A percentile compares a stretch with the other conserved stretches of the same genome.
Evolutionary conservation across 176 grass and related monocot genomes (phyloP).

Genomic region (Otatea glauca): DNA sequence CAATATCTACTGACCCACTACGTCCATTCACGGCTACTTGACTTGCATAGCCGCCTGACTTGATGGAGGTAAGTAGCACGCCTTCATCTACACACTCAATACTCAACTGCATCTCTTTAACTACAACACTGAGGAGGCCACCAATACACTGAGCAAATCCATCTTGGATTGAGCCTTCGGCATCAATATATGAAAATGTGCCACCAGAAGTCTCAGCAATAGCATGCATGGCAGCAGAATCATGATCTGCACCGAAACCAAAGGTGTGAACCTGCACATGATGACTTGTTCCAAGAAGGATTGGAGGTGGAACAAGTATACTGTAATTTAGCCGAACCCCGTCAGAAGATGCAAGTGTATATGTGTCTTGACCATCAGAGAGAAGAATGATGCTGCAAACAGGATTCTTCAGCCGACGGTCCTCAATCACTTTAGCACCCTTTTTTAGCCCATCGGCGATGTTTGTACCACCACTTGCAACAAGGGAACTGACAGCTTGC

Average conservation of each 20-base stretch:
- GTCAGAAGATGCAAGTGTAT: neutral
- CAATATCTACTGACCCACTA: conserved; percentile 68
- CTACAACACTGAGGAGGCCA: conserved; percentile 82
- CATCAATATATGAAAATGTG: conserved; percentile 91
- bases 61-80: conserved; percentile 64
- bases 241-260: conserved; percentile 87
- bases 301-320: conserved; percentile 52
- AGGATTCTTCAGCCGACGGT: conserved; percentile 70
- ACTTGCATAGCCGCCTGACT: conserved; percentile 73
- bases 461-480: conserved; percentile 77
- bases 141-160: conserved; percentile 95
- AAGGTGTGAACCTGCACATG: conserved; percentile 79
- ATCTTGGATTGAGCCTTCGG: conserved; percentile 72
- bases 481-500: conserved; percentile 68
- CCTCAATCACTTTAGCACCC: conserved; percentile 72
- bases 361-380: conserved; percentile 93
- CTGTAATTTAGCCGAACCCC: too few species aligned
- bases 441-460: conserved; percentile 81
- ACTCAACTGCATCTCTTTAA: conserved; percentile 59
- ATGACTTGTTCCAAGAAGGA: conserved; percentile 55
- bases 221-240: conserved; percentile 75
- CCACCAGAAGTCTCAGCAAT: conserved; percentile 68
- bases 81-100: conserved; percentile 62
- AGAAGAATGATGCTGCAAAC: conserved; percentile 89
- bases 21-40: conserved; percentile 50